Evolutionary conservation across 2,329 filamentous ascomycete species (phyloP).

Genomic region (Alternaria gansuensis): DNA sequence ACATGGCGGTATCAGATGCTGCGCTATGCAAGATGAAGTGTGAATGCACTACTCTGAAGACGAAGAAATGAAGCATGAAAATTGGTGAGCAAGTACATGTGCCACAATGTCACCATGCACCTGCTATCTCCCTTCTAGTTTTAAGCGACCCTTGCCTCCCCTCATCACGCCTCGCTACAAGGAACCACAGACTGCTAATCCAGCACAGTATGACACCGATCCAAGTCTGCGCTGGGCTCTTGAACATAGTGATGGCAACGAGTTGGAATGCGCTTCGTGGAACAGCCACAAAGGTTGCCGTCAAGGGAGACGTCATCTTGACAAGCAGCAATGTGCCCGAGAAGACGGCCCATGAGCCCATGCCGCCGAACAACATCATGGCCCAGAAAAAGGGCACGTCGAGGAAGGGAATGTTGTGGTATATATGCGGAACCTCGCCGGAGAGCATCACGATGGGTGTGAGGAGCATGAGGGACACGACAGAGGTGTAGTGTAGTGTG

Average conservation of each 20-base stretch:
- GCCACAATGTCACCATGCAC: neutral
- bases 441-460: constrained; percentile 61
- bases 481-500: constrained; percentile 62
- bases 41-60: neutral
- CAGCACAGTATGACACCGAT: constrained; percentile 62
- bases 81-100: neutral
- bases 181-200: constrained; percentile 61
- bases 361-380: constrained; percentile 60
- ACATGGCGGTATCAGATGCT: constrained; percentile 5
- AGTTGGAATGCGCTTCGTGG: constrained; percentile 61
- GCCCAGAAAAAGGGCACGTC: constrained; percentile 66
- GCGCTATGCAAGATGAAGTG: constrained; percentile 1
- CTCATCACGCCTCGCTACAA: constrained; percentile 55
- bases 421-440: constrained; percentile 60
- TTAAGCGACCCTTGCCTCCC: constrained; percentile 47
- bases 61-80: neutral
- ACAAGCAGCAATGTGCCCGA: constrained; percentile 59
- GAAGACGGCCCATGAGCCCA: constrained; percentile 61
- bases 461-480: constrained; percentile 60
- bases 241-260: constrained; percentile 58
- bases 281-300: constrained; percentile 60
- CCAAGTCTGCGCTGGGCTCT: constrained; percentile 62
- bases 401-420: constrained; percentile 63
- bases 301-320: constrained; percentile 61
- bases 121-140: constrained; percentile 44